Conservation (phyloP, 2,329 filamentous ascomycete genomes). For the Trichoderma cornu-damae region DNA sequence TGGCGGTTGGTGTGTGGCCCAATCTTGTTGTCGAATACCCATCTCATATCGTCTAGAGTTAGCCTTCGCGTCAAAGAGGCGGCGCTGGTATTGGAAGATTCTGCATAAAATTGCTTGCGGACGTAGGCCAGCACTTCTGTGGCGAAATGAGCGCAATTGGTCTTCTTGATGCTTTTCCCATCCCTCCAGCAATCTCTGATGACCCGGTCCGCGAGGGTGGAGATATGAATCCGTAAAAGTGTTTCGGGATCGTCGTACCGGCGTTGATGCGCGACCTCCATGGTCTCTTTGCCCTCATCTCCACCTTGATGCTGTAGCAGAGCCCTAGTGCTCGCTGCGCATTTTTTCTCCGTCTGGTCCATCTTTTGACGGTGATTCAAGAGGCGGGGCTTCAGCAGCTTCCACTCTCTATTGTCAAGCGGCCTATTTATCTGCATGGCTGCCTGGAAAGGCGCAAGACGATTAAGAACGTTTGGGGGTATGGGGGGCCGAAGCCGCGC, state of each 20-base stretch:
- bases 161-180: constrained; percentile 57
- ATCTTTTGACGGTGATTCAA: constrained; percentile 60
- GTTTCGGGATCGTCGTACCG: constrained; percentile 68
- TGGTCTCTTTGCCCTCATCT: neutral
- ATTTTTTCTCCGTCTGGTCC: constrained; percentile 51
- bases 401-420: constrained; percentile 65
- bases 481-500: constrained; percentile 62
- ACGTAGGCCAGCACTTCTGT: constrained; percentile 65
- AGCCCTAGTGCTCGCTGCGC: constrained; percentile 28
- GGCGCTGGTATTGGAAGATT: constrained; percentile 50
- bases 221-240: constrained; percentile 60
- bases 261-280: constrained; percentile 59
- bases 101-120: constrained; percentile 60
- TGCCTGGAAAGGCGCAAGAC: constrained; percentile 69
- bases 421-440: constrained; percentile 64
- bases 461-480: constrained; percentile 54
- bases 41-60: constrained; percentile 81
- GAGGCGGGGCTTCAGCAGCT: constrained; percentile 61
- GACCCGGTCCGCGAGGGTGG: constrained; percentile 63
- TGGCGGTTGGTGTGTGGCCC: constrained; percentile 61
- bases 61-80: constrained; percentile 53
- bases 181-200: constrained; percentile 61
- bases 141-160: constrained; percentile 63
- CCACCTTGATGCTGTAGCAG: constrained; percentile 31
- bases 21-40: constrained; percentile 73